Conservation (phyloP, 2,329 filamentous ascomycete species). For the Pseudocercospora fuligena region DNA sequence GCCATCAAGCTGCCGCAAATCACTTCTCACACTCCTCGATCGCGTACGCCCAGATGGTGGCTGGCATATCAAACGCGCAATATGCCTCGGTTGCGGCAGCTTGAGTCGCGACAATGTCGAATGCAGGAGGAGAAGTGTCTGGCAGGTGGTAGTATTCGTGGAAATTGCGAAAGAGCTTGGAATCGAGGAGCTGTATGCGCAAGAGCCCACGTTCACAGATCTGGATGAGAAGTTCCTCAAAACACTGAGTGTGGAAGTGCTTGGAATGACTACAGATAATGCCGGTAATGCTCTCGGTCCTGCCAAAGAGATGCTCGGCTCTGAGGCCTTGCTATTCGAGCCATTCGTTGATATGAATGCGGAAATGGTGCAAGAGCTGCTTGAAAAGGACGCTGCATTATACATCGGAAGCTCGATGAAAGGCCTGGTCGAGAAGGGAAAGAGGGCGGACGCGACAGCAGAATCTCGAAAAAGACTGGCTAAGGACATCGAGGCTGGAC, state of each 20-base stretch:
- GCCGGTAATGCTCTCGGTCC: conserved; percentile 22
- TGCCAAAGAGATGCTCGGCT: conserved; percentile 20
- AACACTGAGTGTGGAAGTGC: conserved; percentile 26
- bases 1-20: conserved; percentile 29
- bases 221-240: conserved; percentile 37
- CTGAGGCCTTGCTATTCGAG: conserved; percentile 32
- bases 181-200: conserved; percentile 28
- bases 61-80: conserved; percentile 34
- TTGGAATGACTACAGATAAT: conserved; percentile 16
- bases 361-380: conserved; percentile 25
- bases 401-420: conserved; percentile 35
- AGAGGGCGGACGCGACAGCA: not conserved
- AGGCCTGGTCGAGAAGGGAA: conserved; percentile 16
- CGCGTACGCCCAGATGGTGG: conserved; percentile 29
- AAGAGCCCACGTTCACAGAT: conserved; percentile 39
- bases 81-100: conserved; percentile 40
- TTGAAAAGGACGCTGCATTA: conserved; percentile 23
- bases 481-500: conserved; percentile 15
- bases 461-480: conserved; percentile 15
- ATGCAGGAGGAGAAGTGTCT: conserved; percentile 37
- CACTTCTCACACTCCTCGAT: conserved; percentile 27
- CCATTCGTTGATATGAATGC: conserved; percentile 34
- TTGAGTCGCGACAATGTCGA: conserved; percentile 39
- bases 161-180: conserved; percentile 32
- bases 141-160: conserved; percentile 40